Percentiles rank a stretch among this genome's conserved stretches.
phyloP scores from a whole-genome alignment of 2,329 filamentous ascomycete species.

The Claviceps humidiphila region DNA sequence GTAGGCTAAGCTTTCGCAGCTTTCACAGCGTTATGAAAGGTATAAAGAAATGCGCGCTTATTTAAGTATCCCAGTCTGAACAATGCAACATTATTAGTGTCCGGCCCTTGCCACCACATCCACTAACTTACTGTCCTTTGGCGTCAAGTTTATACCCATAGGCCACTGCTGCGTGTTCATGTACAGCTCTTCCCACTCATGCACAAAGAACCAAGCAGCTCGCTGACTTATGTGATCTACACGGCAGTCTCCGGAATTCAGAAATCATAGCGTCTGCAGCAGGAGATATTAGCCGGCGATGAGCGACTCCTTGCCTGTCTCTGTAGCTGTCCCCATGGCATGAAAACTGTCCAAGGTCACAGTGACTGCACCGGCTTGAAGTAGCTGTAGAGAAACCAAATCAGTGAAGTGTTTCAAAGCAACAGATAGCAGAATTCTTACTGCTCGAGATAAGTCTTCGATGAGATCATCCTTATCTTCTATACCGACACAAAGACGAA shows the following conservation, averaged over 20 bases:
- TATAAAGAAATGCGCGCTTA: too few species aligned
- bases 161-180: too few species aligned
- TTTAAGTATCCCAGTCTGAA: too few species aligned
- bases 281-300: background rate
- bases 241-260: too few species aligned
- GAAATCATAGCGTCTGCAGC: background rate
- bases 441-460: conserved; percentile 80
- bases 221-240: too few species aligned
- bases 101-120: too few species aligned
- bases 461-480: conserved; percentile 86
- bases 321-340: conserved; percentile 33
- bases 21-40: too few species aligned
- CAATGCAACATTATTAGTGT: too few species aligned
- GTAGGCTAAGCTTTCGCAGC: too few species aligned
- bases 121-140: too few species aligned
- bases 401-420: background rate
- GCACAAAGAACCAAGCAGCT: background rate
- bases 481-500: conserved; percentile 89
- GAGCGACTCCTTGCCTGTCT: conserved; percentile 13
- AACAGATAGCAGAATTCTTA: conserved; percentile 34
- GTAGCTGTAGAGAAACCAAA: conserved; percentile 41
- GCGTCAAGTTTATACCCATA: too few species aligned
- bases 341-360: conserved; percentile 74
- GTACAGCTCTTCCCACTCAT: background rate
- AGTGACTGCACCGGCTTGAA: conserved; percentile 85